A percentile compares a stretch with the other conserved stretches of the same genome.
phyloP scores from a whole-genome alignment of 805 yeast genomes.

The Schwanniomyces polymorphus region DNA sequence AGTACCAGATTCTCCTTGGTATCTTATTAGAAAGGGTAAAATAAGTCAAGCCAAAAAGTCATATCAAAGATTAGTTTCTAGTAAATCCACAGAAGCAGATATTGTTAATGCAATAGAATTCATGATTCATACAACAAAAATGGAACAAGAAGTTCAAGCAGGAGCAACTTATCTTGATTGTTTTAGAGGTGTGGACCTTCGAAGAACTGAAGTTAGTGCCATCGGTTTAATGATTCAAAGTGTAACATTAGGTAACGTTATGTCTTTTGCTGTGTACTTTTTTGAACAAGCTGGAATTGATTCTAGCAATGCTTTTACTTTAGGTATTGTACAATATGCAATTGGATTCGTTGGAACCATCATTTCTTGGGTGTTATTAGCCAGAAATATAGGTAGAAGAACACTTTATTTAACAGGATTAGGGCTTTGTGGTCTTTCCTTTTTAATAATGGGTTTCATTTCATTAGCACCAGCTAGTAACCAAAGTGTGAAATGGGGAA shows the following conservation, averaged over 20 bases:
- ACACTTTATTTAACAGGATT: constrained; percentile 37
- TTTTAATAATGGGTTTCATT: constrained; percentile 43
- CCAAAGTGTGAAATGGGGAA: constrained; percentile 20
- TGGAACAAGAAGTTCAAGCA: neutral
- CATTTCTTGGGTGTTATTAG: constrained; percentile 28
- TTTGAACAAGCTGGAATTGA: constrained; percentile 37
- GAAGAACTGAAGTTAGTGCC: neutral
- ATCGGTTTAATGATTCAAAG: constrained; percentile 7
- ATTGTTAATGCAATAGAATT: neutral
- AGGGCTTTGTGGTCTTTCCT: constrained; percentile 26
- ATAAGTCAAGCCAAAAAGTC: constrained; percentile 43
- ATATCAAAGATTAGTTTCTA: constrained; percentile 39
- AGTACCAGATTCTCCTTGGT: constrained; percentile 47
- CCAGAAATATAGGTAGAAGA: constrained; percentile 36
- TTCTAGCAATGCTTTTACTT: constrained; percentile 26
- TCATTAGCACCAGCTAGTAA: constrained; percentile 14
- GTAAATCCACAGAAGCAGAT: constrained; percentile 28
- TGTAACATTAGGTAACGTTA: constrained; percentile 6
- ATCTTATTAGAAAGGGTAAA: constrained; percentile 44
- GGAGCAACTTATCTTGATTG: neutral
- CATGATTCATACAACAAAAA: neutral
- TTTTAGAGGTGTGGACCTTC: neutral
- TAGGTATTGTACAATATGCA: constrained; percentile 31
- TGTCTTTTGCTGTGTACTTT: constrained; percentile 41
- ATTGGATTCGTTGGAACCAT: constrained; percentile 26